Percentiles rank a stretch among this genome's conserved stretches.
Evolutionary conservation across 1,284 basidiomycete species (phyloP).

Genomic region (Porodaedalea pini): DNA sequence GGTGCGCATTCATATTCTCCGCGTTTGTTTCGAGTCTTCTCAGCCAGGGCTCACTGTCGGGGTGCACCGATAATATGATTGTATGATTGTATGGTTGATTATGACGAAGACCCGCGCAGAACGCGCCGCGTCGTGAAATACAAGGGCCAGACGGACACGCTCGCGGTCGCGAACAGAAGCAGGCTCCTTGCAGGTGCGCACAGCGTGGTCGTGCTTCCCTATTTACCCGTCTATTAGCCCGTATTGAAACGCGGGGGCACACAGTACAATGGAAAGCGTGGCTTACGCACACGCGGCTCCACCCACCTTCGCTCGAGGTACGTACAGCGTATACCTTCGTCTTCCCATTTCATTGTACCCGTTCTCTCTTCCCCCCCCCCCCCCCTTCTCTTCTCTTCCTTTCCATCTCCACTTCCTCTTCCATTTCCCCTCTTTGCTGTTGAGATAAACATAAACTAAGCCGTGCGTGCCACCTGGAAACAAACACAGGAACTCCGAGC

Average conservation of each 20-base stretch:
- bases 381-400: background rate
- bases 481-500: slow-evolving; percentile 26
- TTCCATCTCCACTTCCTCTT: background rate
- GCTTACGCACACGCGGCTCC: slow-evolving; percentile 28
- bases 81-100: too few relatives aligned
- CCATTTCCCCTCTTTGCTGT: background rate
- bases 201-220: slow-evolving; percentile 13
- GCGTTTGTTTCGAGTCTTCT: too few relatives aligned
- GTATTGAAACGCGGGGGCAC: background rate
- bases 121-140: slow-evolving; percentile 25
- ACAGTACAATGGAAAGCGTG: slow-evolving; percentile 31
- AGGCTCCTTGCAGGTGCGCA: slow-evolving; percentile 14
- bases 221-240: background rate
- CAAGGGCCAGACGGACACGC: slow-evolving; percentile 22
- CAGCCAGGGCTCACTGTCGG: too few relatives aligned
- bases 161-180: slow-evolving; percentile 16
- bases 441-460: background rate
- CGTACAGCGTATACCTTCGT: slow-evolving; percentile 6
- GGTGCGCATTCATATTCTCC: slow-evolving; percentile 16
- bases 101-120: slow-evolving; percentile 20
- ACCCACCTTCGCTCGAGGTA: slow-evolving; percentile 27
- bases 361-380: too few relatives aligned
- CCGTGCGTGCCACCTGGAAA: too few relatives aligned
- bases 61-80: too few relatives aligned
- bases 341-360: too few relatives aligned